Evolutionary conservation across 2,329 filamentous ascomycete species (phyloP), one percentile per base, ranked within the genome.

Genomic region (Aspergillus fumigatiaffinis): DNA sequence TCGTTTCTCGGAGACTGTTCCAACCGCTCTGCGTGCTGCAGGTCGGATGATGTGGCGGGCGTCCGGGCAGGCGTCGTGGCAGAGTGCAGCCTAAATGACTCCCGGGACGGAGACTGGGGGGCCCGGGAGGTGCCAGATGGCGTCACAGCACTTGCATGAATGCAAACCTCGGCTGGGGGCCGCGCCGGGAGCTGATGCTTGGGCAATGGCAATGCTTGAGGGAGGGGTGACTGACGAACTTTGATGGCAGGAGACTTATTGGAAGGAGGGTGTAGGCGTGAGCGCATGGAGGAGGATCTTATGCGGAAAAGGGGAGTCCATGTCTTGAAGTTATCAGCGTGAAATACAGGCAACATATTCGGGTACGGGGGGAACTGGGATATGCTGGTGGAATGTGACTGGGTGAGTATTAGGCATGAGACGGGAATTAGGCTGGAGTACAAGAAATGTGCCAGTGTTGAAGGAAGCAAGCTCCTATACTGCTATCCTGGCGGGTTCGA

Each of bases 91-190:
- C 23, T 53, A 20, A 14, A 47, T 53, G 17, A 32, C 35, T 53
- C 35, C 51, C 35, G 51, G 21, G 51, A 47, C 38, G n/a, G 41
- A 28, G 51, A 28, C 38, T 35, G n/a, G 28, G 51, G 26, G 51
- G 1, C 38, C 44, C 51, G 29, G 51, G 47, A 28, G 51, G 51
- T 21, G 25, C 20, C 41, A 46, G 38, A 42, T 42, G 17, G 38
- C 26, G 26, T 38, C 42, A 32, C 20, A 2, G 42, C 49, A 55
- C 42, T 58, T 49, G 42, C 48, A 55, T 50, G 56, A 20, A 60
- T 32, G 53, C 59, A 61, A 55, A 61, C 59, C 44, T 61, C 56
- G 44, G 58, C 58, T 41, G 58, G 58, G 28, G 55, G 58, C 58
- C 55, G 52, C 38, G 56, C 56, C 25, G 59, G 56, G 50, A 61